Percentiles rank a stretch among this genome's conserved stretches.
phyloP scores from a whole-genome alignment of 2,329 filamentous ascomycete species.

The Ophiostoma fasciatum region DNA sequence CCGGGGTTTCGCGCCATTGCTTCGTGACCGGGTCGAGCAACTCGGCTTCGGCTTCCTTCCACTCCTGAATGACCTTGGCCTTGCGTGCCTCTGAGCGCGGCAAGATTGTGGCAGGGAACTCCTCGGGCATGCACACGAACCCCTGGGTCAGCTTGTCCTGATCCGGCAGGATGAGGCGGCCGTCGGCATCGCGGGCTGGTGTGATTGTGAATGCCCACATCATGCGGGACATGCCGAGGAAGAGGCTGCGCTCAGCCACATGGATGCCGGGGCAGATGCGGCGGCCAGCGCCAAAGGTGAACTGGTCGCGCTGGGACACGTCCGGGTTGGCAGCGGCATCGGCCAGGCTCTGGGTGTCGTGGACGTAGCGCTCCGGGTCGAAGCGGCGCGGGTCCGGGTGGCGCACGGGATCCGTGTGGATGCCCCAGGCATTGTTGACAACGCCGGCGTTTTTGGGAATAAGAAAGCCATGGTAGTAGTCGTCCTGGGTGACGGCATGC shows the following conservation, averaged over 20 bases:
- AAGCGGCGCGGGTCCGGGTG: constrained; percentile 13
- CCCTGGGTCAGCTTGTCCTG: constrained; percentile 25
- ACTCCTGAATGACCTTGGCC: too few relatives aligned
- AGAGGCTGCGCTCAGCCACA: constrained; percentile 32
- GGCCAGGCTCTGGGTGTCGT: neutral
- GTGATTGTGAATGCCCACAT: constrained; percentile 23
- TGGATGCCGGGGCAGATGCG: constrained; percentile 43
- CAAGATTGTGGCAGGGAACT: too few relatives aligned
- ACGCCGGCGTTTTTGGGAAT: constrained; percentile 34
- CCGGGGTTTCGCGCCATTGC: too few relatives aligned
- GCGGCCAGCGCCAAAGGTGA: constrained; percentile 39
- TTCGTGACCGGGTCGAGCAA: too few relatives aligned
- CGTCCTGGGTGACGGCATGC: constrained; percentile 32
- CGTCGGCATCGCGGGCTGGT: constrained; percentile 13
- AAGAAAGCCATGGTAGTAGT: constrained; percentile 30
- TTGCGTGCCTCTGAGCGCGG: too few relatives aligned
- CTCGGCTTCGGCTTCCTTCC: too few relatives aligned
- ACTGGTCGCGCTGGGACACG: constrained; percentile 28
- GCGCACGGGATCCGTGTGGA: constrained; percentile 12
- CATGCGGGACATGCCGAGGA: constrained; percentile 30
- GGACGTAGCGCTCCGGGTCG: constrained; percentile 12
- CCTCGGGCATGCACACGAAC: constrained; percentile 27
- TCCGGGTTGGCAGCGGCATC: constrained; percentile 1
- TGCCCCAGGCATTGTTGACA: constrained; percentile 19
- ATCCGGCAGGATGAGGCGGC: constrained; percentile 22